Conservation (phyloP, 2,329 filamentous ascomycete genomes). For the Cercospora nicotianae region DNA sequence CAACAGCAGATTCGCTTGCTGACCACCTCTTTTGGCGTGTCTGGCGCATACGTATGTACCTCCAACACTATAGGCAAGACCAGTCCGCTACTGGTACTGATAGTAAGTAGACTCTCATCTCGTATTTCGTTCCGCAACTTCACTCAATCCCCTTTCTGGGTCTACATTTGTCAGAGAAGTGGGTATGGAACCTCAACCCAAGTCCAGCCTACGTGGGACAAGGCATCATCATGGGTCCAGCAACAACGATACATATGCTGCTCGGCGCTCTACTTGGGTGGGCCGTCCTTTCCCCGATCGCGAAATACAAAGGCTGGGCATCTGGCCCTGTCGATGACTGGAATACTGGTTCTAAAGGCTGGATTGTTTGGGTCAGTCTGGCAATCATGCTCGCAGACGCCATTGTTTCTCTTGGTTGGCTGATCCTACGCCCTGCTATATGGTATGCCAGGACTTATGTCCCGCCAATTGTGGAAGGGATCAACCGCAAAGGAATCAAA, state of each 20-base stretch:
- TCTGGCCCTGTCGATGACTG: constrained; percentile 83
- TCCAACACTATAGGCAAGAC: background rate
- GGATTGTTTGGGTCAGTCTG: constrained; percentile 96
- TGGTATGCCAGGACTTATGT: constrained; percentile 46
- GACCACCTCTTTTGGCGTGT: constrained; percentile 59
- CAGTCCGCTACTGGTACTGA: constrained; percentile 19
- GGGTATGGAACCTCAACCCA: constrained; percentile 95
- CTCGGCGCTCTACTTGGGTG: constrained; percentile 86
- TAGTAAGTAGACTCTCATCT: constrained; percentile 67
- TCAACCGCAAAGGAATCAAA: constrained; percentile 35
- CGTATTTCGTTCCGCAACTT: constrained; percentile 85
- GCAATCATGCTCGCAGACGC: constrained; percentile 97
- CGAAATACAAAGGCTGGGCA: constrained; percentile 84
- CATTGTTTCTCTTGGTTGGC: constrained; percentile 79
- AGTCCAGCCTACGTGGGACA: constrained; percentile 97
- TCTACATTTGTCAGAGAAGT: constrained; percentile 67
- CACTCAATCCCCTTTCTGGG: constrained; percentile 88
- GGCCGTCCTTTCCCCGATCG: constrained; percentile 85
- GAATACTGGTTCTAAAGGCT: constrained; percentile 91
- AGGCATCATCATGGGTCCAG: constrained; percentile 96
- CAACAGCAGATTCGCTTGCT: constrained; percentile 61
- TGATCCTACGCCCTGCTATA: constrained; percentile 65
- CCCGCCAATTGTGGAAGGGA: constrained; percentile 34
- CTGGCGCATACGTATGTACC: constrained; percentile 52
- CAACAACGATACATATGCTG: constrained; percentile 94